Base-by-base conservation (phyloP, 768 basidiomycete genomes). In the Xerocomus potaroensis region DNA sequence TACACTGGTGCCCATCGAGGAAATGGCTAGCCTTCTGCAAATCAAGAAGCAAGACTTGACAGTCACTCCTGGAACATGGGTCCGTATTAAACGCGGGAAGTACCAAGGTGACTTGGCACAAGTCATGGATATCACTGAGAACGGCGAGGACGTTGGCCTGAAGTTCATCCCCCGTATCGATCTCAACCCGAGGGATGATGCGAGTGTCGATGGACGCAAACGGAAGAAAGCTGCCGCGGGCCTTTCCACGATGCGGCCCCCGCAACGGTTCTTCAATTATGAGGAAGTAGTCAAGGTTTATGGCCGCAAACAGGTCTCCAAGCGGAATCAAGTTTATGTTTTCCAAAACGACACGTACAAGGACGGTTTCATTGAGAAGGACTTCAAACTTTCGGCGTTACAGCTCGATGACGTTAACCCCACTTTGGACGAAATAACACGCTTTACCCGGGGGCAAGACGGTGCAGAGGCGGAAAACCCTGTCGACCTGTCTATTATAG, bases 101-200 rank as follows among this genome's bases (percentile, higher is more conserved):
- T 96, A 99, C 62, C 78, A 86, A 34, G 91, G 92, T 14, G 96
- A 99, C 66, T 73, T 99, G 40, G 96, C 96, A 1, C 93, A 96
- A 63, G 91, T 99, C 41, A 75, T 95, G 69, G 94, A 96, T 62
- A 78, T 95, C 50, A 89, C 89, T 16, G 90, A 97, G 68, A 91
- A 90, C 48, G 86, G 90, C 43, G 94, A 97, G 60, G 89, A 92
- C 41, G 87, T 93, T 39, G 91, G 88, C 1, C 76, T 98, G 57
- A 87, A 91, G 63, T 92, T 96, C 62, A 80, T 99, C 48, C 96
- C 96, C n/a, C 88, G 96, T 59, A 96, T 99, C 63, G 96, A 99
- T 69, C 74, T 97, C 43, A 90, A 85, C 48, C 95, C 95, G 26
- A 81, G 84, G 46, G 93, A 96, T 48, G 88, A 91, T 30, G 67